Evolutionary conservation across 768 basidiomycete species (phyloP).

Genomic region (Phanerochaete sordida): DNA sequence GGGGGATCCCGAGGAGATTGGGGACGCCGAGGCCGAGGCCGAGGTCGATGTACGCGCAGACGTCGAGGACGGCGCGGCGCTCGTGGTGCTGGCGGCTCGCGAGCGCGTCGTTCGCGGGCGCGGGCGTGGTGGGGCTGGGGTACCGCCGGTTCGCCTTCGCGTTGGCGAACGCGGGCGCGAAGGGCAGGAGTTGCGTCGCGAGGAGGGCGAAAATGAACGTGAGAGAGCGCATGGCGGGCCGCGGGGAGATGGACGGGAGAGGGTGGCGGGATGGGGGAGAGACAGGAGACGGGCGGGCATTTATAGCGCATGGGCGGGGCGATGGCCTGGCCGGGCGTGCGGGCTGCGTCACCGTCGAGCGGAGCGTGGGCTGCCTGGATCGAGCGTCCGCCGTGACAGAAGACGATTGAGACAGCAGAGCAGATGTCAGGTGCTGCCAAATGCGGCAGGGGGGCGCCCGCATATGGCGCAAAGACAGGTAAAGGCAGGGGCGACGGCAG

Average conservation of each 20-base stretch:
- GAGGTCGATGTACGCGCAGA: conserved; percentile 20
- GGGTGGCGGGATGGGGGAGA: background rate
- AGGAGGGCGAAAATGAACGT: conserved; percentile 1
- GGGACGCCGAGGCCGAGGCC: conserved; percentile 1
- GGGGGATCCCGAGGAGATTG: conserved; percentile 5
- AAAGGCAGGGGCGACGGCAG: no score
- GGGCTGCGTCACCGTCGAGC: no score
- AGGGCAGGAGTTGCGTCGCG: background rate
- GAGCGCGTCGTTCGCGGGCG: background rate
- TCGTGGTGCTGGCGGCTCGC: conserved; percentile 16
- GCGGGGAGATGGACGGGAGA: background rate
- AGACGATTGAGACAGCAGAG: no score
- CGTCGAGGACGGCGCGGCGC: conserved; percentile 15
- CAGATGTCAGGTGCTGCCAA: no score
- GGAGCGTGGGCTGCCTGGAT: no score
- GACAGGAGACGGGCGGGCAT: background rate
- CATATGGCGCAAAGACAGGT: no score
- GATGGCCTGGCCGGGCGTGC: no score
- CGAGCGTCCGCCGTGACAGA: no score
- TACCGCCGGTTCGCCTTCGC: background rate
- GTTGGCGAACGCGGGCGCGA: background rate
- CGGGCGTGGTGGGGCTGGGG: background rate
- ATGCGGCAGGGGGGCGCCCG: no score
- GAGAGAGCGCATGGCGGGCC: conserved; percentile 7
- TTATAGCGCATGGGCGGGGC: background rate